These are phyloP conservation scores for Sporothrix sp. DNA, from an alignment of 2,329 filamentous ascomycete genomes.

Conservation along the genomic window DNA sequence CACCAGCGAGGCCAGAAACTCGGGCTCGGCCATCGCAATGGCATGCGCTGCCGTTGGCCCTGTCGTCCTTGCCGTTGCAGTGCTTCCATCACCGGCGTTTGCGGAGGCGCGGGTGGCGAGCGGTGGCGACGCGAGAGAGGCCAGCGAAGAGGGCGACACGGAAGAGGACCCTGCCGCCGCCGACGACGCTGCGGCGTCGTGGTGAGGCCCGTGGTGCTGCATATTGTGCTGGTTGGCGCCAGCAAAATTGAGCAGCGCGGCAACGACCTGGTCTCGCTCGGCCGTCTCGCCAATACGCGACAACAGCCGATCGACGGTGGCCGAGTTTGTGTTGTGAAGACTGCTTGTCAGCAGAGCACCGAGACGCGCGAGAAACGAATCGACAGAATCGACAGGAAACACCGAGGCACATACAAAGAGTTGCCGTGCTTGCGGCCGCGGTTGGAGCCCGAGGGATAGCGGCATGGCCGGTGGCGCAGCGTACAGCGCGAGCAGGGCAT, in stretches of 20 bases:
- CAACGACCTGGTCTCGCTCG: constrained; percentile 19
- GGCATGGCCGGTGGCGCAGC: constrained; percentile 13
- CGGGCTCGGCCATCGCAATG: constrained; percentile 11
- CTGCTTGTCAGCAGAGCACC: background rate
- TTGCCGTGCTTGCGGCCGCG: constrained; percentile 19
- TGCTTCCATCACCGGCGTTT: background rate
- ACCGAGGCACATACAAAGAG: constrained; percentile 16
- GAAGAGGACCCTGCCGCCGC: background rate
- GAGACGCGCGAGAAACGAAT: background rate
- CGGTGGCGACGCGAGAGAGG: background rate
- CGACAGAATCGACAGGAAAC: background rate
- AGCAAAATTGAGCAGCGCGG: constrained; percentile 17
- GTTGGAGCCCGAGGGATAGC: constrained; percentile 18
- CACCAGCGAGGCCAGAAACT: constrained; percentile 15
- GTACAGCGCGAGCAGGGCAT: constrained; percentile 16
- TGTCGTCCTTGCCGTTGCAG: background rate
- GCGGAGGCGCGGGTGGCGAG: background rate
- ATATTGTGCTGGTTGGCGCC: constrained; percentile 8
- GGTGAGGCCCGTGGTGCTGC: background rate
- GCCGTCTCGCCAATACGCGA: constrained; percentile 20
- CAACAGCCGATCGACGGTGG: constrained; percentile 21
- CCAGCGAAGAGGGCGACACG: background rate
- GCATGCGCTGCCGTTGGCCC: background rate
- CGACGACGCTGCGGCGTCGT: background rate
- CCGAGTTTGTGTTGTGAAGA: constrained; percentile 16